Percentiles rank a stretch among this genome's conserved stretches.
Conservation (phyloP, 345 rosid genomes). For the Brassica rapa region DNA sequence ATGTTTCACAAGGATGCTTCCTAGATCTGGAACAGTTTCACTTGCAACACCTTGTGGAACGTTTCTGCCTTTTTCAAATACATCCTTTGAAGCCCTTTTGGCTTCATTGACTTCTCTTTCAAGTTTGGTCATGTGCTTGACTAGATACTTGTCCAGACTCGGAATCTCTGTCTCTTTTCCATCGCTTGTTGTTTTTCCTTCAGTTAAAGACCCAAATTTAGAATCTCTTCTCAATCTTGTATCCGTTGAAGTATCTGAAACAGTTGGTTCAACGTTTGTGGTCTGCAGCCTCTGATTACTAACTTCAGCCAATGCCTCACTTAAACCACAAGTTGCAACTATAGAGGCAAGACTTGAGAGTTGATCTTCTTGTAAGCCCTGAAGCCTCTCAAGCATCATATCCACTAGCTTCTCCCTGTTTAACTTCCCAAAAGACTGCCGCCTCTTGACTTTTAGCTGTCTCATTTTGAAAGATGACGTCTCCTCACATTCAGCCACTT, state of each 20-base stretch:
- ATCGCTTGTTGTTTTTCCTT: conserved; percentile 32
- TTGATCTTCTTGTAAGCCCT: conserved; percentile 74
- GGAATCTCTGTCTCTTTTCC: conserved; percentile 57
- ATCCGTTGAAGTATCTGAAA: conserved; percentile 49
- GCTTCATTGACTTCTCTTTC: conserved; percentile 90
- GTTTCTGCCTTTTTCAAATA: conserved; percentile 21
- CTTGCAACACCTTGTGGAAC: conserved; percentile 26
- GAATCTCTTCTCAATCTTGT: conserved; percentile 40
- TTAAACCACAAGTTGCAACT: conserved; percentile 94
- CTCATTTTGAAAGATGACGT: conserved; percentile 40
- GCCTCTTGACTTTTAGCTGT: conserved; percentile 56
- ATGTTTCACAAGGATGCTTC: conserved; percentile 67
- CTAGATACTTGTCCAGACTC: conserved; percentile 79
- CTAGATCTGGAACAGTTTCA: conserved; percentile 50
- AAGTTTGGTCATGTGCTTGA: conserved; percentile 74
- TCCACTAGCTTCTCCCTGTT: conserved; percentile 57
- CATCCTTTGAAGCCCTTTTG: conserved; percentile 48
- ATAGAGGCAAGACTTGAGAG: conserved; percentile 90
- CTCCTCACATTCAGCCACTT: conserved; percentile 37
- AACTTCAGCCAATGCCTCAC: conserved; percentile 79
- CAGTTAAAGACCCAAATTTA: conserved; percentile 32
- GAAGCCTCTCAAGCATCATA: conserved; percentile 85
- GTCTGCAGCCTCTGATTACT: conserved; percentile 46
- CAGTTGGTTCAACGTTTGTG: conserved; percentile 36
- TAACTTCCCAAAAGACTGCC: conserved; percentile 60